Percentiles rank a stretch among this genome's conserved stretches.
phyloP scores from a whole-genome alignment of 805 yeast species.

The Metschnikowia noctiluminum region DNA sequence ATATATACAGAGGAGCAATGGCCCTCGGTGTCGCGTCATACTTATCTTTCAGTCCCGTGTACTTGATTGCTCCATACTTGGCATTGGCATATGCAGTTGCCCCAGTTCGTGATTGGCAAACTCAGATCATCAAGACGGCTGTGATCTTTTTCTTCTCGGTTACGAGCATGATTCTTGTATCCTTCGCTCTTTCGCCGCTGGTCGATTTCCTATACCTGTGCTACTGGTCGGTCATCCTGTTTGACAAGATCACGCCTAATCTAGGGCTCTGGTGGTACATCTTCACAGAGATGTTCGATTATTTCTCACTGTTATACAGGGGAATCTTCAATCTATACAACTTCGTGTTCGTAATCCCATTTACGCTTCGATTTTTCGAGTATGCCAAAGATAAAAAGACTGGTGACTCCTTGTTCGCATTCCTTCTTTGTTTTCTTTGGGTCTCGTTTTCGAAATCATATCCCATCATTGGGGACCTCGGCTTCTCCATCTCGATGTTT shows the following conservation, averaged over 20 bases:
- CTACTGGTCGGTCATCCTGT: conserved; percentile 56
- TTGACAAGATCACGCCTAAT: conserved; percentile 79
- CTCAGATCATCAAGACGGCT: conserved; percentile 8
- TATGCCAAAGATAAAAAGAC: conserved; percentile 17
- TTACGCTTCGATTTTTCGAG: conserved; percentile 61
- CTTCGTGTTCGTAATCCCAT: conserved; percentile 64
- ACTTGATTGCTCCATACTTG: conserved; percentile 57
- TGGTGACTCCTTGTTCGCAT: conserved; percentile 59
- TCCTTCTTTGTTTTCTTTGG: conserved; percentile 40
- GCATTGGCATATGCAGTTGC: conserved; percentile 28
- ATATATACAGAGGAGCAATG: conserved; percentile 44
- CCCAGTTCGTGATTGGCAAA: conserved; percentile 12
- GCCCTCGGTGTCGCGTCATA: conserved; percentile 62
- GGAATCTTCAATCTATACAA: conserved; percentile 79
- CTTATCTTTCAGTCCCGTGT: conserved; percentile 59
- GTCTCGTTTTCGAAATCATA: conserved; percentile 72
- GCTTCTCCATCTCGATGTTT: conserved; percentile 35
- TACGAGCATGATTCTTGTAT: conserved; percentile 28
- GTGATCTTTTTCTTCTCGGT: conserved; percentile 17
- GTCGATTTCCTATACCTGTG: conserved; percentile 38
- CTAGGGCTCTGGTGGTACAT: conserved; percentile 98
- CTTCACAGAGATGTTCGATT: conserved; percentile 91
- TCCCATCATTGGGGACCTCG: conserved; percentile 80
- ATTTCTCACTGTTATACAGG: conserved; percentile 77
- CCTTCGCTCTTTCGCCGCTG: conserved; percentile 32